Evolutionary conservation across 2,329 filamentous ascomycete species (phyloP).

Genomic region (Ceratocystis harringtonii): DNA sequence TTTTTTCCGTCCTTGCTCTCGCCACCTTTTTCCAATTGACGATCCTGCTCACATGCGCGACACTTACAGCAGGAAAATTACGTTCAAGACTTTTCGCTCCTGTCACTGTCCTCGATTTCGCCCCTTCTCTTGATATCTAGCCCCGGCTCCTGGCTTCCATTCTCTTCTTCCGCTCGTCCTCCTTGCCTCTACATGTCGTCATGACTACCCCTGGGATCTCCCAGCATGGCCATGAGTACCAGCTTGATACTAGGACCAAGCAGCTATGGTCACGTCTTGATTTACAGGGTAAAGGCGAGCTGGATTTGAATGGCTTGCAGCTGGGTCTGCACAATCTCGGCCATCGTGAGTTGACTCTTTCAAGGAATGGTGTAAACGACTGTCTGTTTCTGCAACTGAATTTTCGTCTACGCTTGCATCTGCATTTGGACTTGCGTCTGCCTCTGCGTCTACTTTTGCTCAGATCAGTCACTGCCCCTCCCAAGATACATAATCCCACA

Average conservation of each 20-base stretch:
- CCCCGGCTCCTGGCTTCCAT: neutral
- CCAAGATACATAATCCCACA: neutral
- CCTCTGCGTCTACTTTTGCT: neutral
- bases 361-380: neutral
- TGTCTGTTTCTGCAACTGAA: neutral
- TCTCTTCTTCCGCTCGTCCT: neutral
- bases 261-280: constrained; percentile 75
- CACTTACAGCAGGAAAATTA: neutral
- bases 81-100: neutral
- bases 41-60: neutral
- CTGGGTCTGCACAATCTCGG: constrained; percentile 77
- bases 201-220: constrained; percentile 12
- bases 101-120: neutral
- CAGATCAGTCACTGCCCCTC: neutral
- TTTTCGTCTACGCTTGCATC: too few relatives aligned
- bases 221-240: constrained; percentile 22
- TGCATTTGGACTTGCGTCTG: too few relatives aligned
- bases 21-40: neutral
- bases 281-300: constrained; percentile 56
- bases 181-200: constrained; percentile 6
- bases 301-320: constrained; percentile 73
- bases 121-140: neutral
- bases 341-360: constrained; percentile 49
- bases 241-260: constrained; percentile 68
- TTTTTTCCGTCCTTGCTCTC: neutral